These are phyloP conservation scores for Kurtzmaniella cleridarum DNA, from an alignment of 805 yeast species.

Conservation along the genomic window DNA sequence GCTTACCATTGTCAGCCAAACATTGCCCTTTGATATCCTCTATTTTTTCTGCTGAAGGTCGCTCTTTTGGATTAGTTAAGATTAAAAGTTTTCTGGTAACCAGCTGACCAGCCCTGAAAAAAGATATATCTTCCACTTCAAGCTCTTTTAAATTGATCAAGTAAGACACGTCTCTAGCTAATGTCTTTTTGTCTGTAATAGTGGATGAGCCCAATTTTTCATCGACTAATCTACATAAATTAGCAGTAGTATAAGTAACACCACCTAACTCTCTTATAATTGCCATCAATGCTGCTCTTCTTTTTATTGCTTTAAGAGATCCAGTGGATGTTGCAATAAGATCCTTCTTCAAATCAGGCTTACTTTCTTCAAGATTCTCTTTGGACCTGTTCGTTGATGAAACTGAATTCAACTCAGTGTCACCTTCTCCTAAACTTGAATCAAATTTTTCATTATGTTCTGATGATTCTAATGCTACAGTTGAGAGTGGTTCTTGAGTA, in stretches of 20 bases:
- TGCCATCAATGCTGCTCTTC: conserved; percentile 24
- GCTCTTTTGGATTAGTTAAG: conserved; percentile 18
- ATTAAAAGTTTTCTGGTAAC: conserved; percentile 28
- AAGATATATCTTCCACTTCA: conserved; percentile 17
- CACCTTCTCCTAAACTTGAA: conserved; percentile 10
- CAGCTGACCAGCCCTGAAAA: conserved; percentile 21
- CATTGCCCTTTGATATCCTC: conserved; percentile 20
- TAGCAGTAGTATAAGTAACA: conserved; percentile 28
- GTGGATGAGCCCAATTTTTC: conserved; percentile 21
- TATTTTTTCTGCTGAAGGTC: conserved; percentile 26
- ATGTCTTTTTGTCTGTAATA: conserved; percentile 33
- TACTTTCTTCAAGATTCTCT: conserved; percentile 1
- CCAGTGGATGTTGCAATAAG: conserved; percentile 7
- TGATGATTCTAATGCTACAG: too few species aligned
- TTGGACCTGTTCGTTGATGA: conserved; percentile 3
- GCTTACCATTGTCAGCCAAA: conserved; percentile 19
- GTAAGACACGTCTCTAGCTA: conserved; percentile 31
- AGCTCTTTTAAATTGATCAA: conserved; percentile 18
- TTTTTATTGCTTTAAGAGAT: conserved; percentile 23
- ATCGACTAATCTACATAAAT: conserved; percentile 28
- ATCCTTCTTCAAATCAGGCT: conserved; percentile 3
- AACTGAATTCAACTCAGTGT: not conserved
- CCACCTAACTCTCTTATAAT: conserved; percentile 34
- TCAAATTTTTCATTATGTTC: too few species aligned
- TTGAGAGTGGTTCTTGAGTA: too few species aligned